These are phyloP conservation scores for Mortierella sp. DNA, from an alignment of 371 early-diverging fungal genomes.

Conservation along the genomic window DNA sequence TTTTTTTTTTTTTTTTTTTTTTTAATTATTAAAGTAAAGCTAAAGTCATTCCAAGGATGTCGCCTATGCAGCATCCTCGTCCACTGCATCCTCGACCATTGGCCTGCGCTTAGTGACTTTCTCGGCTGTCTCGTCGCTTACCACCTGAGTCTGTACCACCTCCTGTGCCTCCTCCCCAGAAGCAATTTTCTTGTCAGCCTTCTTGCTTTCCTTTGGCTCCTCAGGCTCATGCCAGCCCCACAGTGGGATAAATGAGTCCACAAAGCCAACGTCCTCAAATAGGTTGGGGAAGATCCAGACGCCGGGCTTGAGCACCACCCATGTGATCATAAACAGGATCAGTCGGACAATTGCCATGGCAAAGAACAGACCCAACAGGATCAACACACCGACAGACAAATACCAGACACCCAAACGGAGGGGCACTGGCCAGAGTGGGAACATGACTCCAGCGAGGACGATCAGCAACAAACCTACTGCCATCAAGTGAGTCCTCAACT, in stretches of 20 bases:
- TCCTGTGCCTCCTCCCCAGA: conserved; percentile 44
- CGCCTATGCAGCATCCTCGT: conserved; percentile 24
- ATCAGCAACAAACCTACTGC: conserved; percentile 82
- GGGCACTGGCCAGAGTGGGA: conserved; percentile 97
- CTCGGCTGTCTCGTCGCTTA: conserved; percentile 38
- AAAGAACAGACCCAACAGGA: conserved; percentile 93
- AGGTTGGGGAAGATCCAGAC: conserved; percentile 99
- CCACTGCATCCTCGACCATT: conserved; percentile 49
- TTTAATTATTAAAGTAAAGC: background rate
- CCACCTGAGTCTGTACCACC: conserved; percentile 33
- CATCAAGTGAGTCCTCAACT: conserved; percentile 77
- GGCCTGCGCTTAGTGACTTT: conserved; percentile 36
- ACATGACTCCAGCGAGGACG: conserved; percentile 95
- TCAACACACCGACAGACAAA: conserved; percentile 82
- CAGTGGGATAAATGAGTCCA: conserved; percentile 98
- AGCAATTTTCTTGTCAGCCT: conserved; percentile 9
- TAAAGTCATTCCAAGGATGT: background rate
- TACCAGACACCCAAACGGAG: conserved; percentile 94
- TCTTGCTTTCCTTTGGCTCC: conserved; percentile 38
- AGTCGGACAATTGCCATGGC: conserved; percentile 91
- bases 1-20: background rate
- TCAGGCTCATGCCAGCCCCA: conserved; percentile 91
- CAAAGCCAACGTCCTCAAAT: conserved; percentile 98
- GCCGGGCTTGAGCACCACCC: conserved; percentile 84
- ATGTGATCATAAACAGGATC: conserved; percentile 88